Base-by-base conservation (phyloP, 129 eudicot species). In the Pittosporum tobira region DNA sequence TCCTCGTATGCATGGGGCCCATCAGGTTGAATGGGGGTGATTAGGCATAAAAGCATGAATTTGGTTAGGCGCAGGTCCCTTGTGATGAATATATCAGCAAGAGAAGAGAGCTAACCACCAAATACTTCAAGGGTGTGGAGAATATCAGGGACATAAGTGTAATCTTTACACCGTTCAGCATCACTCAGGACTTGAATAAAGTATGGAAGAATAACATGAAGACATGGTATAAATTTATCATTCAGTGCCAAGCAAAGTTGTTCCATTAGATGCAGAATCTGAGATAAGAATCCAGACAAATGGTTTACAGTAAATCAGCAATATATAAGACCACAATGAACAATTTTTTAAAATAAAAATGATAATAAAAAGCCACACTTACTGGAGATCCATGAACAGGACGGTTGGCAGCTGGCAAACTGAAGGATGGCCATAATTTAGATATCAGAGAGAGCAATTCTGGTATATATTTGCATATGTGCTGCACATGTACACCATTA, bases 121-220 rank as follows among this genome's bases (percentile, higher is more conserved):
- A 91, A 86, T 26, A 91, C 96, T 81, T 91, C 98, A 66, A 91
- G 79, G 11, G 98, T 83, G 71, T 79, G 96, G 66, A 91, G 98
- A 75, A 91, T 86, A 61, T 80, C 89, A 64, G 68, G 78, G 60
- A 78, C 94, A 23, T 73, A 84, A 52, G 86, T 84, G 65, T 83
- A 83, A 70, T 88, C 94, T 58, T 84, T 88, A 64, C 73, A 84
- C 71, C 89, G 67, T 64, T 88, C 94, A 25, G 96, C 88, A 78
- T 88, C 94, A 75, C 74, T 80, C 25, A 88, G 79, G 69, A 88
- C 94, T 84, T 88, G 96, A 62, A 88, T 78, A 60, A 89, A 88
- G 46, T 78, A 71, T 37, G 94, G 94, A 52, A 88, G 88, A 48
- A 88, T 84, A 13, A 49, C 45, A 51, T 94, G 94, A 65, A 88